These are phyloP conservation scores for Linum tenue DNA, from an alignment of 345 rosid species.

Conservation along the genomic window DNA sequence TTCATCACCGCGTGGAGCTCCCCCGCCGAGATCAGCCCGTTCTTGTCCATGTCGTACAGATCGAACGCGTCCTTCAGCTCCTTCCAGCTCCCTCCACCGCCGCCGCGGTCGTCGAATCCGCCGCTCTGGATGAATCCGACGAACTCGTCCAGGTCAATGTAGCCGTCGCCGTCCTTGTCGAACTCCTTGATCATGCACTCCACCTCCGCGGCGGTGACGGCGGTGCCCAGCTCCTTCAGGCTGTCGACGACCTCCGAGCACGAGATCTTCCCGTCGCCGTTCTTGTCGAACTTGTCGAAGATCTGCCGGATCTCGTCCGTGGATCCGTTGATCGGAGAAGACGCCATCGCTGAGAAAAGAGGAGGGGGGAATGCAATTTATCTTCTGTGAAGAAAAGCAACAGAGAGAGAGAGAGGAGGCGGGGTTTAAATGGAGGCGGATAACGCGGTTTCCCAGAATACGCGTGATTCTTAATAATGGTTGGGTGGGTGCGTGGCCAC, in stretches of 20 bases:
- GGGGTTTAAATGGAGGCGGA: conserved; percentile 3
- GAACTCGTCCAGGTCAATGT: conserved; percentile 74
- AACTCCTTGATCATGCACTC: conserved; percentile 53
- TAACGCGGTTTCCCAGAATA: background rate
- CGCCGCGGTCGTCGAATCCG: conserved; percentile 12
- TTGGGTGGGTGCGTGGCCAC: background rate
- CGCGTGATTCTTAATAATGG: background rate
- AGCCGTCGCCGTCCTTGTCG: conserved; percentile 85
- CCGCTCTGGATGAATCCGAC: conserved; percentile 31
- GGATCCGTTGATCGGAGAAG: conserved; percentile 24
- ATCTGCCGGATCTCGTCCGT: conserved; percentile 44
- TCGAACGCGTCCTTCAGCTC: conserved; percentile 83
- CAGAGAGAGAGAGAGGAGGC: conserved; percentile 1
- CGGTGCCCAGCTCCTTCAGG: conserved; percentile 45
- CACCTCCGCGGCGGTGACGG: conserved; percentile 43
- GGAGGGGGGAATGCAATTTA: background rate
- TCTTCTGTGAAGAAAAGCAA: background rate
- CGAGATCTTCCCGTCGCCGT: conserved; percentile 91
- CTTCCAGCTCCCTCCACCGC: conserved; percentile 14
- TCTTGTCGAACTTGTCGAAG: conserved; percentile 69
- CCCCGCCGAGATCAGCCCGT: conserved; percentile 64
- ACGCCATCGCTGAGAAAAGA: conserved; percentile 1
- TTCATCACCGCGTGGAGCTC: conserved; percentile 77
- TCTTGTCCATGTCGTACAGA: conserved; percentile 66
- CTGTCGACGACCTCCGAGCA: conserved; percentile 51